phyloP scores from a whole-genome alignment of 176 grass and related monocot genomes.

The Neostapfia colusana region DNA sequence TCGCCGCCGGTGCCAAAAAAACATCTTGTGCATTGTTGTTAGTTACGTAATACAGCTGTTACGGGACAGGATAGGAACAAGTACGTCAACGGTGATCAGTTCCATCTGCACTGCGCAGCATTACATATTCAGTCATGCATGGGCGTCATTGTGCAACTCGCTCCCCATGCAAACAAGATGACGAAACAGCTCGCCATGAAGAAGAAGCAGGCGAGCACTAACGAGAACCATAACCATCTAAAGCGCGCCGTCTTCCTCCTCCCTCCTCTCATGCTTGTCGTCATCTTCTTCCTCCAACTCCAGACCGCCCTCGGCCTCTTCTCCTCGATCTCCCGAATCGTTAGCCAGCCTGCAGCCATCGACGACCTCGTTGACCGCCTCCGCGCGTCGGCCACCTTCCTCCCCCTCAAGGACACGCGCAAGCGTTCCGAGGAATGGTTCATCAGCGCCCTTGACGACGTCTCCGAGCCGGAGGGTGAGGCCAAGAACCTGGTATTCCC shows the following conservation, averaged over 20 bases:
- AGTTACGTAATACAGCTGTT: neutral
- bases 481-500: conserved; percentile 61
- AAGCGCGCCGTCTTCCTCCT: conserved; percentile 41
- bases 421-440: conserved; percentile 54
- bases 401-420: conserved; percentile 53
- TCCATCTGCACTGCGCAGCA: neutral
- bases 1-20: neutral
- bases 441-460: conserved; percentile 67
- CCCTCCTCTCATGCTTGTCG: conserved; percentile 29
- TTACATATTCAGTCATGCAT: neutral
- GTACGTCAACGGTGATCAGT: neutral
- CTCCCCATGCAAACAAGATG: neutral
- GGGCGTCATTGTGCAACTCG: neutral
- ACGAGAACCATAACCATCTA: conserved; percentile 7
- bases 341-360: neutral
- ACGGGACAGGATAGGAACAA: neutral
- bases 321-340: conserved; percentile 8
- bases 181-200: conserved; percentile 6
- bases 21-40: neutral
- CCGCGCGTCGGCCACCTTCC: conserved; percentile 47
- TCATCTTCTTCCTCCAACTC: conserved; percentile 47
- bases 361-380: conserved; percentile 26
- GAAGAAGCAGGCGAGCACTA: neutral
- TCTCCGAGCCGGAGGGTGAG: conserved; percentile 44
- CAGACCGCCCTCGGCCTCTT: conserved; percentile 21